These are phyloP conservation scores for Fusarium sp. DNA, from an alignment of 2,329 filamentous ascomycete genomes.

Conservation along the genomic window DNA sequence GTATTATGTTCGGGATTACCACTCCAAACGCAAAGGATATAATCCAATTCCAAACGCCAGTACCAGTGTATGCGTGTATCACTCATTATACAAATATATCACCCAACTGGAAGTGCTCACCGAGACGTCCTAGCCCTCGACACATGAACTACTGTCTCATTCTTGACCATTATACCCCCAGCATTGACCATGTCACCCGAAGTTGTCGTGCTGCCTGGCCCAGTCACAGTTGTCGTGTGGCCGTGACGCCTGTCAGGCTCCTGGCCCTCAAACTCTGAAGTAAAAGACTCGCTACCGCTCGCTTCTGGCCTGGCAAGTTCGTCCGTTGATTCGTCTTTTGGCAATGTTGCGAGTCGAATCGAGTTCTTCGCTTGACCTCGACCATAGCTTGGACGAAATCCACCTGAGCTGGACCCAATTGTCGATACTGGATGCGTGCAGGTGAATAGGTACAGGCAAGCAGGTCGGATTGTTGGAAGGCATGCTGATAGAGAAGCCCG, in stretches of 20 bases:
- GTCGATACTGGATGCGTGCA: slow-evolving; percentile 9
- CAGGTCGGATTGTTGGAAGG: slow-evolving; percentile 37
- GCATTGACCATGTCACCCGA: neutral
- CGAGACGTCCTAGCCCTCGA: neutral
- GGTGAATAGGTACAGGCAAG: slow-evolving; percentile 29
- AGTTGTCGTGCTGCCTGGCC: neutral
- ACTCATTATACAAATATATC: too few species aligned
- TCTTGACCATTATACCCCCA: slow-evolving; percentile 34
- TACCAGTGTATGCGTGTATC: too few species aligned
- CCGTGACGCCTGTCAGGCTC: slow-evolving; percentile 8
- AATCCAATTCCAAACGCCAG: too few species aligned
- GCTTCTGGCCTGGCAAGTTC: slow-evolving; percentile 21
- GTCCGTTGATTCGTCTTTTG: slow-evolving; percentile 27
- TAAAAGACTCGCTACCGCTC: slow-evolving; percentile 4
- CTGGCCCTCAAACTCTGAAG: slow-evolving; percentile 24
- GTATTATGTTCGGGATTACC: too few species aligned
- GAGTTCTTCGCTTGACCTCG: slow-evolving; percentile 28
- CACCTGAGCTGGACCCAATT: slow-evolving; percentile 8
- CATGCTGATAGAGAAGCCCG: slow-evolving; percentile 17
- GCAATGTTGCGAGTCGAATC: slow-evolving; percentile 21
- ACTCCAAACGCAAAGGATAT: too few species aligned
- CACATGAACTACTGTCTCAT: slow-evolving; percentile 30
- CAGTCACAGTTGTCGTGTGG: slow-evolving; percentile 10
- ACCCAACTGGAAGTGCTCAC: neutral
- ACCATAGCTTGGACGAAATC: slow-evolving; percentile 10